phyloP scores from a whole-genome alignment of 2,329 filamentous ascomycete species.

The Colletotrichum sp. region DNA sequence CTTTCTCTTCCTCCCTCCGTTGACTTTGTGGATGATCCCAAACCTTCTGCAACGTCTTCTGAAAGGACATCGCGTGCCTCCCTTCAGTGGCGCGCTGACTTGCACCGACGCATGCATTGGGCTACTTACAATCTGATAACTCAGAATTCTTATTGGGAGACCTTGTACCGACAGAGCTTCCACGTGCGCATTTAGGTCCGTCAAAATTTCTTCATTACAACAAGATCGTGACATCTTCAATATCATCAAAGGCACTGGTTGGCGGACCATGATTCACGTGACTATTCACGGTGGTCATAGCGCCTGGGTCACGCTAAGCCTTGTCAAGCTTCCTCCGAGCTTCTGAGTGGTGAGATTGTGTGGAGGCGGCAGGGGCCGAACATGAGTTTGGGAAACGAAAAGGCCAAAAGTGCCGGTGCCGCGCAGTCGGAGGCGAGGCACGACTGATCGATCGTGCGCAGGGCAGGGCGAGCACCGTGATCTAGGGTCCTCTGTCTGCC shows the following conservation, averaged over 20 bases:
- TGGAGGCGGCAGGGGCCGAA: slow-evolving; percentile 17
- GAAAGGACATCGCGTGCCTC: background rate
- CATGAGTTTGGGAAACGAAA: background rate
- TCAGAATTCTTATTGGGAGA: background rate
- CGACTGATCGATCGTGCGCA: background rate
- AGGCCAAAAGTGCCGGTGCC: slow-evolving; percentile 4
- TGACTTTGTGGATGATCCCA: background rate
- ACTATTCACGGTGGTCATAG: slow-evolving; percentile 31
- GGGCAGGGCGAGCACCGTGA: background rate
- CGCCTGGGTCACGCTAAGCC: slow-evolving; percentile 29
- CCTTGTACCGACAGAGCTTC: background rate
- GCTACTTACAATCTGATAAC: background rate
- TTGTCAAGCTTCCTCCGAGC: slow-evolving; percentile 21
- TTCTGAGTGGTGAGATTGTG: slow-evolving; percentile 9
- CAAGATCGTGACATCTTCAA: background rate
- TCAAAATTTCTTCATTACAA: background rate
- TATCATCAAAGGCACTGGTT: background rate
- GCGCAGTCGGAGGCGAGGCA: background rate
- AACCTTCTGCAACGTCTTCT: background rate
- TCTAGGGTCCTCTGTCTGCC: background rate
- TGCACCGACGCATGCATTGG: background rate
- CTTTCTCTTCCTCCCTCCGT: background rate
- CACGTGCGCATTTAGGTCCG: background rate
- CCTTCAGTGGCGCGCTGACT: background rate
- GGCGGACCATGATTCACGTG: slow-evolving; percentile 23